Base-by-base conservation (phyloP, 2,329 filamentous ascomycete species). In the Epichloe aotearoae region DNA sequence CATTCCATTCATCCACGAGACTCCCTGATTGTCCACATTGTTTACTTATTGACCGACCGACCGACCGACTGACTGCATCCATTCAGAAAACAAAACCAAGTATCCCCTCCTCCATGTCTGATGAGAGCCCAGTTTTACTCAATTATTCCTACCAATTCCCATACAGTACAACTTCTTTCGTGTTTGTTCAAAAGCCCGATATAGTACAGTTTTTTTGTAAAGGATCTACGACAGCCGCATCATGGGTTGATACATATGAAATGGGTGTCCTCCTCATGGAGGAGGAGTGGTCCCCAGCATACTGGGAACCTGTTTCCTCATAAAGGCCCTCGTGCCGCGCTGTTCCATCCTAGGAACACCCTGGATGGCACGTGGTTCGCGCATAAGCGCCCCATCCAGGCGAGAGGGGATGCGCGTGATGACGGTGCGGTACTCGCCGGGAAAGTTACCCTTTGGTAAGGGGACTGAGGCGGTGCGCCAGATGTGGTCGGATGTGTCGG, bases 351-450 rank as follows among this genome's bases (percentile, higher is more conserved):
- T 71, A 23, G 89, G 89, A n/a, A 89, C 82, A 37, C 90, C 90
- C 64, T 95, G 88, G 39, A 95, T 91, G 55, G 87, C 82, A 52
- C 90, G 79, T 33, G 90, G 90, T 67, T 96, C 90, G 64, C 88
- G 88, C 88, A 97, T 95, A 45, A 96, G 73, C 14, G 82, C 79
- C 4, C 84, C 78, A 60, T 98, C 93, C 10, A 98, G 76, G 61
- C 87, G 90, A 7, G 87, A 82, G 5, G 93, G 93, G 38, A 87
- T 82, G 57, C 81, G 70, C 12, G 80, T 80, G 50, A 80, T 72
- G 14, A 81, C 72, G 34, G 73, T 67, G 52, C 75, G 73, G 66
- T 84, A 84, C 57, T 83, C 78, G 52, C 79, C 78, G 0, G 76
- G 71, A 56, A 83, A 82, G 58, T 78, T 82, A 49, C 77, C 74